Evolutionary conservation across 176 grass and related monocot genomes (phyloP).

Genomic region (Oryza glaberrima): DNA sequence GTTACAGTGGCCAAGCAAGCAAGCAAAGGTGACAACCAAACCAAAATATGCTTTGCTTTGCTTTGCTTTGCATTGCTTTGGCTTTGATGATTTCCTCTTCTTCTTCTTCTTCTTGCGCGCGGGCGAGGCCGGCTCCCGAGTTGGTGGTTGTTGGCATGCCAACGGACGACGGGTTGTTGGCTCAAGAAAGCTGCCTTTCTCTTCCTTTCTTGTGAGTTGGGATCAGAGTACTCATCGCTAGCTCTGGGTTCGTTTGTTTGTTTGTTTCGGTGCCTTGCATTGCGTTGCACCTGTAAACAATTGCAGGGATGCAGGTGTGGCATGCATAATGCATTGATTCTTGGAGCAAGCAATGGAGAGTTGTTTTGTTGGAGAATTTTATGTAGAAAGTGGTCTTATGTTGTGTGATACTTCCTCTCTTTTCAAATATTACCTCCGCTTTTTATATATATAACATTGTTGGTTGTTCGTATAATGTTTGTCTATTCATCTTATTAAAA

Average conservation of each 20-base stretch:
- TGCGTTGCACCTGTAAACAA: neutral
- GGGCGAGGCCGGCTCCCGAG: too few relatives aligned
- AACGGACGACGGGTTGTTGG: slow-evolving; percentile 29
- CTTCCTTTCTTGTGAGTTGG: neutral
- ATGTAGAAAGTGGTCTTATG: too few relatives aligned
- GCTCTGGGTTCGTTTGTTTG: neutral
- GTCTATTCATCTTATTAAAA: too few relatives aligned
- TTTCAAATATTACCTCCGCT: too few relatives aligned
- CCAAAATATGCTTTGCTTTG: slow-evolving; percentile 26
- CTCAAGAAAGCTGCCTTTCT: slow-evolving; percentile 36
- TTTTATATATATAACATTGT: too few relatives aligned
- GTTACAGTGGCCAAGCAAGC: slow-evolving; percentile 21
- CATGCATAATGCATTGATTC: neutral
- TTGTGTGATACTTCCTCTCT: too few relatives aligned
- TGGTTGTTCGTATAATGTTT: too few relatives aligned
- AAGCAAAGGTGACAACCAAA: neutral
- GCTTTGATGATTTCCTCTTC: too few relatives aligned
- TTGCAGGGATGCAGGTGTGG: neutral
- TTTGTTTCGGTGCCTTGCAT: neutral
- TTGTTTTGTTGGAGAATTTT: neutral
- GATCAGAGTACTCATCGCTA: neutral
- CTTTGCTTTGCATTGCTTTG: neutral
- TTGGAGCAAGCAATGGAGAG: neutral
- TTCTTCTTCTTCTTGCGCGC: neutral
- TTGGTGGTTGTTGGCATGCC: neutral